Base-by-base conservation (phyloP, 2,329 filamentous ascomycete species). In the Xylaria sp. region DNA sequence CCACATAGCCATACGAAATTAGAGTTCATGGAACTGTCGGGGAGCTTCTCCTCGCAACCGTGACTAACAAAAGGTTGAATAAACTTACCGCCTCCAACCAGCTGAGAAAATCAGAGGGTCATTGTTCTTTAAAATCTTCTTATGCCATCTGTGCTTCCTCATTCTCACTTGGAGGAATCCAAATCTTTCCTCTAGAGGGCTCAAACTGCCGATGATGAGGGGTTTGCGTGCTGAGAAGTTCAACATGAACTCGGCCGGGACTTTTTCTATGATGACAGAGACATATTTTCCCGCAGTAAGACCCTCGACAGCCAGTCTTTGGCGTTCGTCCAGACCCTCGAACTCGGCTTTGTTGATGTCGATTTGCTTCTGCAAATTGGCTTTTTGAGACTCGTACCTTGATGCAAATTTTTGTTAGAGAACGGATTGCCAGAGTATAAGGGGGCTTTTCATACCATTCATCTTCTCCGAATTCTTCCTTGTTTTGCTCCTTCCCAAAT, bases 101-200 rank as follows among this genome's bases (percentile, higher is more conserved):
- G 99, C 86, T 1, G 94, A 98, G 85, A 99, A 96, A 79, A 99
- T 97, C 61, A 99, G 87, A 18, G 96, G 97, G 78, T 99, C 96
- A 79, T 97, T 97, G 41, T 94, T 98, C 85, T 99, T 99, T 74
- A 99, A 86, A 75, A 98, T 98, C 85, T 96, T 97, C 88, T 98
- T 98, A 84, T 99, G 96, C 97, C 97, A 99, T 73, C 96, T 88
- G 80, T 99, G 96, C 63, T 94, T 89, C 87, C 99, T 99, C 85
- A 99, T 97, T 60, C 97, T 90, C 67, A 98, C 91, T 81, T 99
- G 96, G 9, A 98, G 91, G 78, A 92, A 98, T 9, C 96, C 97
- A 79, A 97, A 98, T 60, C 97, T 90, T 80, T 98, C 94, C 81
- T 99, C 96, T 0, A 95, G 98, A 8, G 96, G 88, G 12, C 94